Percentiles rank a stretch among this genome's conserved stretches.
Conservation (phyloP, 176 grass and related monocot species). For the Poa pratensis region DNA sequence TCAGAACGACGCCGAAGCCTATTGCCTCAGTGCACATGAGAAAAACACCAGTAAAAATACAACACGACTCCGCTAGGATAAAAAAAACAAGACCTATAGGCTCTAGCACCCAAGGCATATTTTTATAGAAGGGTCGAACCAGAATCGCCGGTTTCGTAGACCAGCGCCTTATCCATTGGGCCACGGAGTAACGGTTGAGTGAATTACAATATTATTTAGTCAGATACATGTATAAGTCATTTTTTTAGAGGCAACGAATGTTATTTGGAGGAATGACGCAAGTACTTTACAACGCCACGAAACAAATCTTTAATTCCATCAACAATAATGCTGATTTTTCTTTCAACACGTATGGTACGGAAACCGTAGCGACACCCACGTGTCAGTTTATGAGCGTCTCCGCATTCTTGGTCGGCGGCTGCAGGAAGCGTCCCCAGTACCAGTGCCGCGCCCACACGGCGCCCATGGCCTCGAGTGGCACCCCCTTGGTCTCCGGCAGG, state of each 20-base stretch:
- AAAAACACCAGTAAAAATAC: too few relatives aligned
- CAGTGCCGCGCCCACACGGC: slow-evolving; percentile 59
- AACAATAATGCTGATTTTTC: background rate
- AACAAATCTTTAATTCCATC: background rate
- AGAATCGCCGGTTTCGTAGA: slow-evolving; percentile 99
- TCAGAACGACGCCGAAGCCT: too few relatives aligned
- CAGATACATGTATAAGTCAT: too few relatives aligned
- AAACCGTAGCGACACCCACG: background rate
- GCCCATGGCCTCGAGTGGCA: slow-evolving; percentile 64
- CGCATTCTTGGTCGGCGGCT: background rate
- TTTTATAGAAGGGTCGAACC: too few relatives aligned
- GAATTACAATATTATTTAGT: too few relatives aligned
- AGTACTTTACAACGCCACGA: background rate
- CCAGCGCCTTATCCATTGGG: slow-evolving; percentile 99
- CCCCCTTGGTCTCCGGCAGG: slow-evolving; percentile 69
- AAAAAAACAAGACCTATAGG: too few relatives aligned
- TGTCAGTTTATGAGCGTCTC: slow-evolving; percentile 6
- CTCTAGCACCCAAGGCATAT: too few relatives aligned
- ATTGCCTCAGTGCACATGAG: too few relatives aligned
- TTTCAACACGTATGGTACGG: too few relatives aligned
- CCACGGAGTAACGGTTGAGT: slow-evolving; percentile 59
- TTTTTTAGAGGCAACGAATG: too few relatives aligned
- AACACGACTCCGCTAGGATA: too few relatives aligned
- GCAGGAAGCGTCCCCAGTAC: slow-evolving; percentile 62
- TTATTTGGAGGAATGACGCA: too few relatives aligned